A percentile compares a stretch with the other conserved stretches of the same genome.
phyloP scores from a whole-genome alignment of 2,329 filamentous ascomycete genomes.

The Colletotrichum trifolii region DNA sequence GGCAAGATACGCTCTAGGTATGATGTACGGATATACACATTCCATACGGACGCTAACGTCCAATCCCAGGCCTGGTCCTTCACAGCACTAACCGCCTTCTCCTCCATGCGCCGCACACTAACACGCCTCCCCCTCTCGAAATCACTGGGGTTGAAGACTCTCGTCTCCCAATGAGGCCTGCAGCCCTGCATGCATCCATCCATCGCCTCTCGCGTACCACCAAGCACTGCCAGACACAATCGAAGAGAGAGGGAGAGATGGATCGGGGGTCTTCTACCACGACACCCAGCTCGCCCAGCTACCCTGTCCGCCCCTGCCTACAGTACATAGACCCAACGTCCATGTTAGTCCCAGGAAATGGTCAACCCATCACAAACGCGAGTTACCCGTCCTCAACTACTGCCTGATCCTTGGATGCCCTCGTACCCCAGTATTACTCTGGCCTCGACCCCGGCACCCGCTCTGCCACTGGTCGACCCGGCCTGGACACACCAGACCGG shows the following conservation, averaged over 20 bases:
- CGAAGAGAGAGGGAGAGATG: neutral
- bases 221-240: constrained; percentile 17
- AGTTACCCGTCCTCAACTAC: constrained; percentile 33
- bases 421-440: constrained; percentile 28
- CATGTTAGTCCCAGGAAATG: constrained; percentile 29
- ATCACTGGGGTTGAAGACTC: constrained; percentile 21
- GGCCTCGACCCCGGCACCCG: constrained; percentile 23
- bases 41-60: neutral
- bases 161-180: constrained; percentile 31
- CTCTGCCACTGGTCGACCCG: constrained; percentile 30
- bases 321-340: constrained; percentile 1
- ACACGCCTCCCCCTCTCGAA: neutral
- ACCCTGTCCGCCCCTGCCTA: constrained; percentile 26
- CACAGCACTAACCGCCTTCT: constrained; percentile 7
- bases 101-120: constrained; percentile 8
- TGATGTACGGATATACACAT: too few relatives aligned
- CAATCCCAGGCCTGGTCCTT: constrained; percentile 21
- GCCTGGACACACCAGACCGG: constrained; percentile 7
- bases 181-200: constrained; percentile 27
- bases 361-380: constrained; percentile 28
- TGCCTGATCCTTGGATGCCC: constrained; percentile 32
- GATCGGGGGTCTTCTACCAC: constrained; percentile 25
- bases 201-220: constrained; percentile 26
- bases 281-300: constrained; percentile 21
- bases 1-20: too few relatives aligned